Evolutionary conservation across 371 early-diverging fungal genomes (phyloP), one percentile per base, ranked within the genome.

Genomic region (Quaeritorhiza haematococci): DNA sequence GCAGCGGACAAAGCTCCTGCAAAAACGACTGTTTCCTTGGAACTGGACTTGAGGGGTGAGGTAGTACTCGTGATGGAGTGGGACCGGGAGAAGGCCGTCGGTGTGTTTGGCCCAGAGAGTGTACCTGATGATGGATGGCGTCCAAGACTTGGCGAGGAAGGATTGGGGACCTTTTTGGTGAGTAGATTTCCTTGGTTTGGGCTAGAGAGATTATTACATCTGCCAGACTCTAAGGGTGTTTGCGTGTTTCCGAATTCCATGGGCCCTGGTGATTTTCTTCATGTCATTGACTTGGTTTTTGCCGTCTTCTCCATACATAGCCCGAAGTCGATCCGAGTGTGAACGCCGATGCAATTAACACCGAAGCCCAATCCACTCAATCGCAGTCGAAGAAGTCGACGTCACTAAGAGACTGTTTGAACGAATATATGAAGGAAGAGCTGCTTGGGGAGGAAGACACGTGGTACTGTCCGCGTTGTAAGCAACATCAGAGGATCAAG

Each of bases 391-490:
- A 69, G 50, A 66, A 75, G 44, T 49, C 71, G 48, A 70, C 89
- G 8, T 76, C 84, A 0, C 58, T 93, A 28, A 69, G 81, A 27
- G 83, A 86, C 55, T 96, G 96, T 58, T 52, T 94, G 45, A 72
- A 84, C 19, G 87, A 86, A 59, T 94, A 89, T 59, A 83, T 83
- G 26, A 84, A 78, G 56, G 86, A 88, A 55, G 96, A 96, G 67
- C 69, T 85, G 35, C 76, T 96, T 17, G 85, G 86, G 21, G 89
- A 86, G 52, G 84, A 85, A 23, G 89, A 94, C 62, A 73, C 77
- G 1, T 89, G 90, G 88, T 89, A 87, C 62, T 94, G 96, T 64
- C 84, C 89, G 30, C 67, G 75, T 38, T 95, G 96, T 66, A 85
- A 89, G 59, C 72, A 85, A 66, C 90, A 90, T 56, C 83, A 77